A percentile compares a stretch with the other conserved stretches of the same genome.
These are phyloP conservation scores for Punctularia strigosozonata DNA, from an alignment of 768 basidiomycete species.

Conservation along the genomic window DNA sequence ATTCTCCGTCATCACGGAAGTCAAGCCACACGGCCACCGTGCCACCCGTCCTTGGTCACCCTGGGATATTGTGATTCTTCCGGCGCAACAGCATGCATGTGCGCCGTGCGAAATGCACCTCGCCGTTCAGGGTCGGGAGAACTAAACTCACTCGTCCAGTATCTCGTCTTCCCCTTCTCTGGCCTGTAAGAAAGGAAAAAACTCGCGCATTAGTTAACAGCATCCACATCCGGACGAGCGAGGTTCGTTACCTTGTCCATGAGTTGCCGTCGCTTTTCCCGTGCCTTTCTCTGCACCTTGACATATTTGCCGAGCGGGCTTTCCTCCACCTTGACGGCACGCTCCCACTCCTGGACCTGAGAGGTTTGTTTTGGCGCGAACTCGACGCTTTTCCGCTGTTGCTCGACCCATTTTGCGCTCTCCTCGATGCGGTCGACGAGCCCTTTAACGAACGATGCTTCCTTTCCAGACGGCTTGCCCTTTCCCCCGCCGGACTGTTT, in stretches of 20 bases:
- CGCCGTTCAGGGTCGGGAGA: too few species aligned
- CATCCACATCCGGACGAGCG: conserved; percentile 7
- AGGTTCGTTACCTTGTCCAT: conserved; percentile 74
- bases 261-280: conserved; percentile 60
- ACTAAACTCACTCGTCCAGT: too few species aligned
- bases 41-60: too few species aligned
- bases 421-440: conserved; percentile 85
- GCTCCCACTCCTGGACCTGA: conserved; percentile 70
- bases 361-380: conserved; percentile 66
- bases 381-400: conserved; percentile 50
- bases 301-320: conserved; percentile 77
- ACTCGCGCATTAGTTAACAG: not conserved
- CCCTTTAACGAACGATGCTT: conserved; percentile 51
- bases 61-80: too few species aligned
- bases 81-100: too few species aligned
- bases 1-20: too few species aligned
- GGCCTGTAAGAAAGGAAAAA: conserved; percentile 32
- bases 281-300: conserved; percentile 67
- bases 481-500: conserved; percentile 22
- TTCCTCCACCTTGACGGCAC: conserved; percentile 43
- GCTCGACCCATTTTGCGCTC: conserved; percentile 68
- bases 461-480: conserved; percentile 33
- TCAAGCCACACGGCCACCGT: too few species aligned
- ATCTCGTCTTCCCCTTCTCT: conserved; percentile 62
- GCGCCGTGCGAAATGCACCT: too few species aligned